Evolutionary conservation across 2,329 filamentous ascomycete species (phyloP).

Genomic region (Aotearoamyces nothofagi): DNA sequence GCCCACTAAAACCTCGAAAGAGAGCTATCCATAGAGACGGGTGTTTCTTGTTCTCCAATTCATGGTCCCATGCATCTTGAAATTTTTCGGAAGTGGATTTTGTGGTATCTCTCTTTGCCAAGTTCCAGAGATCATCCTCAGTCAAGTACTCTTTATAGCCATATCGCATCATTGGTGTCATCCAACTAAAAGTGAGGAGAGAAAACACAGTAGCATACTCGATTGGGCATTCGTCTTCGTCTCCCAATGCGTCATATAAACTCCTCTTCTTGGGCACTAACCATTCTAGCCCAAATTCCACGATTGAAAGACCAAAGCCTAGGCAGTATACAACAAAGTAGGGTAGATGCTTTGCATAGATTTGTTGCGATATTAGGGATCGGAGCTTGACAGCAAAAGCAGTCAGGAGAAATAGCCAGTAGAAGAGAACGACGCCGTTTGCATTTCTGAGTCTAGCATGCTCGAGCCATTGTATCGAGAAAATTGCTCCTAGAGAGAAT

Average conservation of each 20-base stretch:
- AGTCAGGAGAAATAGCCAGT: conserved; percentile 56
- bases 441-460: conserved; percentile 54
- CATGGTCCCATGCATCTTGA: conserved; percentile 58
- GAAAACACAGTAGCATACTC: conserved; percentile 94
- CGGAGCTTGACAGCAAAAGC: conserved; percentile 51
- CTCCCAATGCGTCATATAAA: conserved; percentile 50
- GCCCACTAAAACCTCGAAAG: conserved; percentile 69
- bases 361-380: conserved; percentile 46
- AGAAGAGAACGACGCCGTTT: conserved; percentile 57
- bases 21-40: conserved; percentile 82
- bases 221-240: conserved; percentile 52
- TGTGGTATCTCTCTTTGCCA: conserved; percentile 69
- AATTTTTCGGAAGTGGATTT: conserved; percentile 56
- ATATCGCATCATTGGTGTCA: conserved; percentile 94
- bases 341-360: conserved; percentile 36
- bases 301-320: conserved; percentile 38
- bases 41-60: conserved; percentile 52
- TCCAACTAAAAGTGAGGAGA: conserved; percentile 88
- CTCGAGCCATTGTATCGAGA: conserved; percentile 52
- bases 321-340: conserved; percentile 50
- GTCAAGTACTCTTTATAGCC: conserved; percentile 87
- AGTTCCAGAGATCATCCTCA: conserved; percentile 89
- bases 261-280: conserved; percentile 54
- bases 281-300: conserved; percentile 54
- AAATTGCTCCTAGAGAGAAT: conserved; percentile 45